Base-by-base conservation (phyloP, 495 filamentous ascomycete species). In the Penicillium cataractarum region DNA sequence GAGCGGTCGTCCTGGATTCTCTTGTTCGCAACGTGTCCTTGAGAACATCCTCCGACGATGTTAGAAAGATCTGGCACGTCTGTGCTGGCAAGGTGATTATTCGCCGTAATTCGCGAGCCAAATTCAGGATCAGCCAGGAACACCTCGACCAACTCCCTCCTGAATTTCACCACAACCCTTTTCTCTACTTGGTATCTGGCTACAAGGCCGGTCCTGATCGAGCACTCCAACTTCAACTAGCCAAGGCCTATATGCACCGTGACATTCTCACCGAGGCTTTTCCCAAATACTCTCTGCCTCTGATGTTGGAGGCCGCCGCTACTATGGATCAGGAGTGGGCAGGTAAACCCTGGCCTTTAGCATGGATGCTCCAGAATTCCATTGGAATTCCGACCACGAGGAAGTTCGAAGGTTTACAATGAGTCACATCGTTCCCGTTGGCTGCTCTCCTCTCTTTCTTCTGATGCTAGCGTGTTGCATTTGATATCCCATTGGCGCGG, bases 51-150 rank as follows among this genome's bases (percentile, higher is more conserved):
- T 26, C 44, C 19, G 49, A 49, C 9, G 57, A 65, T 22, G 55
- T 67, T 21, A 57, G 62, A 32, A 58, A 57, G 2, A 37, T 63
- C 19, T 81, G 73, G 75, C 53, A 40, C 9, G 49, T 55, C 29
- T 69, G 56, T 29, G 76, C 74, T 2, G 78, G 77, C 49, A 79
- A 79, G 57, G 65, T 80, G 58, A 76, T 82, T 10, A 63, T 77
- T 21, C 78, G 80, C 6, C 19, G 78, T 12, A 69, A 76, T 35
- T 27, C 71, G 7, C 64, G 71, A 13, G 50, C 56, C 24, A 42
- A 63, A 31, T 35, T 63, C 22, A 62, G 63, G 31, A 52, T 55
- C 59, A 15, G 39, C 48, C 21, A 12, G 37, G 3, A 54, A 12
- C 37, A 72, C 27, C 29, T 70, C 17, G 19, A 65, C 1, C 21